These are phyloP conservation scores for Trichosporon inkin DNA, from an alignment of 1,284 basidiomycete species.

Conservation along the genomic window DNA sequence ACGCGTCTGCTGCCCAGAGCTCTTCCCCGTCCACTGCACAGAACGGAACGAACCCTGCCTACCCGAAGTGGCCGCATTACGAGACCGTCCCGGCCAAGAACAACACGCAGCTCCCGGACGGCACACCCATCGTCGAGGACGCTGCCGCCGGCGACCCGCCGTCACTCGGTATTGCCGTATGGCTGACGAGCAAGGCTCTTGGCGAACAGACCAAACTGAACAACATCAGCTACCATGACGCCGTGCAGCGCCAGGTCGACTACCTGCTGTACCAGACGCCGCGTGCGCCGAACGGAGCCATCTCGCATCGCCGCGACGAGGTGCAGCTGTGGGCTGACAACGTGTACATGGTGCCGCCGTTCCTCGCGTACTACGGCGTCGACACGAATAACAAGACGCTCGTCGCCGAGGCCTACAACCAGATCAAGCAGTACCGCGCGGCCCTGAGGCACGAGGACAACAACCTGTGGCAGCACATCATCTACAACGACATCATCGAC, in stretches of 20 bases:
- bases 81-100: constrained; percentile 10
- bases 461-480: constrained; percentile 49
- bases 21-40: not conserved
- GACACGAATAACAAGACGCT: constrained; percentile 64
- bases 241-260: constrained; percentile 66
- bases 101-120: constrained; percentile 15
- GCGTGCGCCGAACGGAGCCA: constrained; percentile 63
- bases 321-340: constrained; percentile 57
- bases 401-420: constrained; percentile 67
- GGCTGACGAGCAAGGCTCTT: constrained; percentile 57
- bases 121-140: constrained; percentile 44
- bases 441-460: constrained; percentile 35
- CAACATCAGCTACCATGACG: constrained; percentile 60
- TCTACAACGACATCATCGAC: constrained; percentile 28
- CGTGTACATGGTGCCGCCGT: constrained; percentile 70
- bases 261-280: constrained; percentile 67
- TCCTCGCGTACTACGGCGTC: constrained; percentile 82
- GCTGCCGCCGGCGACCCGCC: constrained; percentile 77
- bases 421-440: constrained; percentile 71
- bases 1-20: not conserved
- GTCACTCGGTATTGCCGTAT: constrained; percentile 70
- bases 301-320: constrained; percentile 60
- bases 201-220: constrained; percentile 30
- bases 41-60: not conserved
- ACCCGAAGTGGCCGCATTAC: not conserved